These are phyloP conservation scores for Pachyrhizus erosus DNA, from an alignment of 306 rosid species.

Conservation along the genomic window DNA sequence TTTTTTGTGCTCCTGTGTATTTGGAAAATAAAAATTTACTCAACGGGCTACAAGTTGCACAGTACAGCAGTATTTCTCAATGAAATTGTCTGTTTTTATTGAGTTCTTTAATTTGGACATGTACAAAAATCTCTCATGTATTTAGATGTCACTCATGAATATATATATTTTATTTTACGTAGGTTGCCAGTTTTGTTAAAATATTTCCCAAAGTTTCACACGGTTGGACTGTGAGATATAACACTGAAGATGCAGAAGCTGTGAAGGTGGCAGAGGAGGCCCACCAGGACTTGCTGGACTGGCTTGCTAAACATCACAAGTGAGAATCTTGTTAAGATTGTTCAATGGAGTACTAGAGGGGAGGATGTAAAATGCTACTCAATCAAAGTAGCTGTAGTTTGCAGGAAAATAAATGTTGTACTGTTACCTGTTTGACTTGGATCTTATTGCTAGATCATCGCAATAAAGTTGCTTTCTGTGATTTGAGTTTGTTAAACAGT, in stretches of 20 bases:
- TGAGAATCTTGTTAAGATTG: slow-evolving; percentile 23
- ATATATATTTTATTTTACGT: slow-evolving; percentile 4
- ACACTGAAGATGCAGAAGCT: slow-evolving; percentile 51
- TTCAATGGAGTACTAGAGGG: neutral
- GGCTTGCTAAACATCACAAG: slow-evolving; percentile 55
- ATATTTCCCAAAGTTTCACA: slow-evolving; percentile 57
- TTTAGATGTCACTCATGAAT: slow-evolving; percentile 17
- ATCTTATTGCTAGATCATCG: neutral
- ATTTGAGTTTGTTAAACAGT: neutral
- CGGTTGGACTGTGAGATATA: slow-evolving; percentile 64
- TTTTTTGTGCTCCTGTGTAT: neutral
- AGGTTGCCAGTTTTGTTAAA: slow-evolving; percentile 55
- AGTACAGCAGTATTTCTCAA: neutral
- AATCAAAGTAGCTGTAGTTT: slow-evolving; percentile 6
- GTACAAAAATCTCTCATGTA: neutral
- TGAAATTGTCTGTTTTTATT: neutral
- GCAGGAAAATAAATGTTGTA: slow-evolving; percentile 18
- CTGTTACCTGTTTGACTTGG: neutral
- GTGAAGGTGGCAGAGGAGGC: slow-evolving; percentile 71
- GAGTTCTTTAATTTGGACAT: neutral
- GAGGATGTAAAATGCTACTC: neutral
- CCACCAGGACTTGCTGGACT: slow-evolving; percentile 55
- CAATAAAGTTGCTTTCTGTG: neutral
- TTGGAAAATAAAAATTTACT: neutral
- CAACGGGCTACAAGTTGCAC: neutral